Evolutionary conservation across 176 grass and related monocot species (phyloP).

Genomic region (Musa schizocarpa): DNA sequence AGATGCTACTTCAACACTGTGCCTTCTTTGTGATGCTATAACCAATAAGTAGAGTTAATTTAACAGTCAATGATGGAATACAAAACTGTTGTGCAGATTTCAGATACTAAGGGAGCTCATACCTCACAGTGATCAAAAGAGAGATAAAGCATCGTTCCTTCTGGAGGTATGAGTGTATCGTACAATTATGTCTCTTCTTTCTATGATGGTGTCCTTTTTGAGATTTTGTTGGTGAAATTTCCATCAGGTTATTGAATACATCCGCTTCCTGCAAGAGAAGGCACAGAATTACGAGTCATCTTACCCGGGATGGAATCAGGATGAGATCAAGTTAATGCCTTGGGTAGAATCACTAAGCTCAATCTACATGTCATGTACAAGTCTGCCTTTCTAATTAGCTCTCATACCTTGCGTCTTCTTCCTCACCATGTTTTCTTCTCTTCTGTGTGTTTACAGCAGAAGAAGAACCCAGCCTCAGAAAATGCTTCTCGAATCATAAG

Average conservation of each 20-base stretch:
- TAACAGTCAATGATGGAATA: not conserved
- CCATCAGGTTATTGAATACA: constrained; percentile 21
- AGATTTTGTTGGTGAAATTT: not conserved
- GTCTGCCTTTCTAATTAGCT: not conserved
- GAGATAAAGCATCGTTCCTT: constrained; percentile 13
- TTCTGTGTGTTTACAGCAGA: not conserved
- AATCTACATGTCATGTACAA: not conserved
- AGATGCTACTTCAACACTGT: no score
- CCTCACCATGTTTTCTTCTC: no score
- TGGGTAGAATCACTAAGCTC: constrained; percentile 8
- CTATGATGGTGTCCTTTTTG: not conserved
- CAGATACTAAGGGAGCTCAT: constrained; percentile 11
- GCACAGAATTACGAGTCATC: constrained; percentile 14
- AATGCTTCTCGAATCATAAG: constrained; percentile 3
- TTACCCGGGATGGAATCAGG: constrained; percentile 20
- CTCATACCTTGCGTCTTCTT: not conserved
- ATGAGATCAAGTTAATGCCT: constrained; percentile 23
- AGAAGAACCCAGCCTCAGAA: constrained; percentile 1
- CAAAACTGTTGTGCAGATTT: not conserved
- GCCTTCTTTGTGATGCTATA: no score
- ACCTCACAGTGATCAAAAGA: constrained; percentile 6
- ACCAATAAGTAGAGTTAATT: no score
- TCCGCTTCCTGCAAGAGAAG: constrained; percentile 25
- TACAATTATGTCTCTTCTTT: not conserved
- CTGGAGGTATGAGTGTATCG: not conserved